Percentiles rank a stretch among this genome's conserved stretches.
These are phyloP conservation scores for Retiboletus flavoniger DNA, from an alignment of 1,284 basidiomycete genomes.

Conservation along the genomic window DNA sequence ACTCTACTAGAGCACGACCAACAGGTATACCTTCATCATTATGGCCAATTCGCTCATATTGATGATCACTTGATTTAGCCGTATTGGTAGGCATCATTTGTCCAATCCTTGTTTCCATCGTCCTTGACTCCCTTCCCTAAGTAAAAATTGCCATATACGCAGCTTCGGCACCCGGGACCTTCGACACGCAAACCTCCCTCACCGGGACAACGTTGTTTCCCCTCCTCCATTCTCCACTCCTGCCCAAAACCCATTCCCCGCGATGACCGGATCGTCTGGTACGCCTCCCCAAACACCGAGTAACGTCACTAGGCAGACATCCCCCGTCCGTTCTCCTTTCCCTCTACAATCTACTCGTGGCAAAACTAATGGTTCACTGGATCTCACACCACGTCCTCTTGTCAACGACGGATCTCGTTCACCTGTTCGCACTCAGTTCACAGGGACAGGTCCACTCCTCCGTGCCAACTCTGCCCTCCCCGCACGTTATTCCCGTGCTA, in stretches of 20 bases:
- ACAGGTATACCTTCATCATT: constrained; percentile 47
- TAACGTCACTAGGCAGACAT: constrained; percentile 17
- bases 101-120: not conserved
- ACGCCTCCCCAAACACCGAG: constrained; percentile 11
- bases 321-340: constrained; percentile 27
- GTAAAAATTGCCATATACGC: constrained; percentile 73
- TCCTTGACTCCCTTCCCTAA: constrained; percentile 31
- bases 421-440: constrained; percentile 33
- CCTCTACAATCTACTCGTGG: constrained; percentile 20
- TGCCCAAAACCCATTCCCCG: constrained; percentile 18
- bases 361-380: constrained; percentile 26
- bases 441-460: constrained; percentile 30
- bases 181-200: constrained; percentile 69
- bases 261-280: constrained; percentile 20
- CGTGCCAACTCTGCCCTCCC: constrained; percentile 32
- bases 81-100: constrained; percentile 29
- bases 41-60: constrained; percentile 5
- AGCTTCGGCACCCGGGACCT: constrained; percentile 71
- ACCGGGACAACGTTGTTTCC: constrained; percentile 37
- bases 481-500: constrained; percentile 33
- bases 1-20: constrained; percentile 74
- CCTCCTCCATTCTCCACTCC: constrained; percentile 27
- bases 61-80: constrained; percentile 20
- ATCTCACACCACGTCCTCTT: constrained; percentile 24
- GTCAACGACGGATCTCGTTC: constrained; percentile 28